Evolutionary conservation across 2,329 filamentous ascomycete genomes (phyloP).

Genomic region (Trichothecium sympodiale): DNA sequence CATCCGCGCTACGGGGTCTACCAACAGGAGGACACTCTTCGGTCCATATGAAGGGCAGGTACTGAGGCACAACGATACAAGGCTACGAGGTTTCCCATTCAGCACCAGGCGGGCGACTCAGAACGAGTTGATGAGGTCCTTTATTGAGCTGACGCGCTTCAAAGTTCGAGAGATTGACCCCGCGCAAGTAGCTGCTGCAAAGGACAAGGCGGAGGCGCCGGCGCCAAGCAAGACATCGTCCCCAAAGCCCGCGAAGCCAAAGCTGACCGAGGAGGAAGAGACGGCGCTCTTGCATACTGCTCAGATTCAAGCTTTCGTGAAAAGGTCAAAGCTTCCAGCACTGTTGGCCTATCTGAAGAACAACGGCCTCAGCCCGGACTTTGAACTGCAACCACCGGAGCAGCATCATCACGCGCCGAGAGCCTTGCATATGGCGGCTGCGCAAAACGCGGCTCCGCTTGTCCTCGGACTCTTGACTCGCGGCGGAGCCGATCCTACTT

Average conservation of each 20-base stretch:
- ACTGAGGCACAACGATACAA: constrained; percentile 63
- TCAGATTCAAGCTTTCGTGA: constrained; percentile 78
- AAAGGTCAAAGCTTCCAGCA: constrained; percentile 80
- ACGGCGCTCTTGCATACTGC: constrained; percentile 71
- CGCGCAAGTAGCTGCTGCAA: constrained; percentile 33
- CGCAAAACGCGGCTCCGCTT: constrained; percentile 68
- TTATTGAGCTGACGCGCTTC: constrained; percentile 83
- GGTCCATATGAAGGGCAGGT: constrained; percentile 87
- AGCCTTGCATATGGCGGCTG: constrained; percentile 74
- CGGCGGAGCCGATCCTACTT: constrained; percentile 61
- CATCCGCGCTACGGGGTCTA: constrained; percentile 76
- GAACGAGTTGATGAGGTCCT: constrained; percentile 86
- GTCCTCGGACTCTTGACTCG: constrained; percentile 67
- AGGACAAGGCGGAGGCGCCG: constrained; percentile 25
- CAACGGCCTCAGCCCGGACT: constrained; percentile 61
- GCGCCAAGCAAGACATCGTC: constrained; percentile 23
- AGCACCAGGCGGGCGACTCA: constrained; percentile 86
- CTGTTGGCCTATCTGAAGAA: constrained; percentile 73
- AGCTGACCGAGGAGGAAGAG: constrained; percentile 74
- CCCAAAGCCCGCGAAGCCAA: constrained; percentile 46
- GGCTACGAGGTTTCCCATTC: constrained; percentile 84
- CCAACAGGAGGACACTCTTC: constrained; percentile 79
- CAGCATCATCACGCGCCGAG: constrained; percentile 73
- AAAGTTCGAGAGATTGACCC: constrained; percentile 75
- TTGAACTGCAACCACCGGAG: constrained; percentile 61